phyloP scores from a whole-genome alignment of 2,329 filamentous ascomycete genomes.

The Arthrobotrys iridis region DNA sequence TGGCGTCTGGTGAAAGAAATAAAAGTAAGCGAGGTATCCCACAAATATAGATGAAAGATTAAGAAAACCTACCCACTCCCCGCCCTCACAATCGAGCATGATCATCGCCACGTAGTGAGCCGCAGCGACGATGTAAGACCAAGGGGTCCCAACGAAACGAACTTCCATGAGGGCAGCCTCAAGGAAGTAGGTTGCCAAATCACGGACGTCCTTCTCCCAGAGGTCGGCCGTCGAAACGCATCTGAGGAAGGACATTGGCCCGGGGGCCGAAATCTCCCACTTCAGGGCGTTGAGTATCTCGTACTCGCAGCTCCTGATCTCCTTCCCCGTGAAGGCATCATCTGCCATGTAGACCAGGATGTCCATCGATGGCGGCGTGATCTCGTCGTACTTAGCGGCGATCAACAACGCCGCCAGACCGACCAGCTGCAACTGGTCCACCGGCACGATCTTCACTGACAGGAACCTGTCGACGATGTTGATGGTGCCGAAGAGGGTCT shows the following conservation, averaged over 20 bases:
- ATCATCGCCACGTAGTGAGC: conserved; percentile 90
- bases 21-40: neutral
- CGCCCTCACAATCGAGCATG: conserved; percentile 80
- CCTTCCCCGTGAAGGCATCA: conserved; percentile 83
- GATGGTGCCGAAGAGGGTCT: conserved; percentile 92
- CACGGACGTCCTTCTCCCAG: conserved; percentile 94
- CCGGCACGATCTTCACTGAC: conserved; percentile 90
- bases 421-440: conserved; percentile 93
- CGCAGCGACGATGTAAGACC: conserved; percentile 89
- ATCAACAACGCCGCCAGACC: conserved; percentile 95
- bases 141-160: conserved; percentile 88
- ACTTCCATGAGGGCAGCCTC: conserved; percentile 98
- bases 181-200: conserved; percentile 95
- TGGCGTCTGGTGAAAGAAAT: conserved; percentile 68
- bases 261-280: conserved; percentile 97
- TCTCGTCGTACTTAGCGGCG: conserved; percentile 98
- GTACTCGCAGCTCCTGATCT: conserved; percentile 87
- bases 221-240: conserved; percentile 98
- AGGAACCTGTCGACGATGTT: conserved; percentile 99
- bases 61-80: conserved; percentile 79
- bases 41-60: neutral
- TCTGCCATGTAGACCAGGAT: conserved; percentile 99
- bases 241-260: conserved; percentile 96
- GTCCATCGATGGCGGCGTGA: conserved; percentile 88
- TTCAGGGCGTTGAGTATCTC: conserved; percentile 98